Base-by-base conservation (phyloP, 2,329 filamentous ascomycete genomes). In the Tolypocladium paradoxum region DNA sequence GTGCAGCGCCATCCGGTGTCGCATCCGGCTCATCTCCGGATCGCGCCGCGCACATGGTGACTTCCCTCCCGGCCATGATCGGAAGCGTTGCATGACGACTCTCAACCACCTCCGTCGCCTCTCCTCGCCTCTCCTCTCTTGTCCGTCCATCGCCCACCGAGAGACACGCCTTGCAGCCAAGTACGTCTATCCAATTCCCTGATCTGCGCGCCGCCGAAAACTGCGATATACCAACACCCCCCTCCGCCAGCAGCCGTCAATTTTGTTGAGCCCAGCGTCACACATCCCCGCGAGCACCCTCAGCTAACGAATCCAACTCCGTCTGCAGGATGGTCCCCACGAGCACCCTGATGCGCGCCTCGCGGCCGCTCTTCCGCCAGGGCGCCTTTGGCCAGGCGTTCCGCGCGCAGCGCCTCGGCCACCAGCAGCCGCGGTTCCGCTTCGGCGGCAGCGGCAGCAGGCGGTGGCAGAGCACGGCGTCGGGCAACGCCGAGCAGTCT, bases 381-480 rank as follows among this genome's bases (percentile, higher is more conserved):
- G 71, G 67, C 67, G 72, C 65, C 54, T 46, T 54, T 38, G 38
- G 22, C 70, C 75, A 77, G 71, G 68, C 78, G 72, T 78, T 81
- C 75, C 72, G 70, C 57, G 58, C 67, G 48, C 65, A 69, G 57
- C 58, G 60, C 61, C 40, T 45, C 40, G 40, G 14, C 43, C 50
- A 38, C 27, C 51, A 40, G 43, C 31, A 18, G 36, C 29, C 20
- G 9, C 45, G 16, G 24, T 72, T 74, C 65, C 69, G 70, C 61
- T 70, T 72, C 67, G 66, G 67, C 56, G 58, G 62, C 52, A 61
- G 67, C 60, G 64, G 66, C 60, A 63, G 68, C 60, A 82, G 81
- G 65, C 81, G 88, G 68, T 90, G 81, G 70, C 84, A 88, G 73
- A 89, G 84, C 71, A 84, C 85, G 46, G 76, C 83, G 43, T 74